Conservation (phyloP, 148 eudicot genomes). For the Nepenthes gracilis region DNA sequence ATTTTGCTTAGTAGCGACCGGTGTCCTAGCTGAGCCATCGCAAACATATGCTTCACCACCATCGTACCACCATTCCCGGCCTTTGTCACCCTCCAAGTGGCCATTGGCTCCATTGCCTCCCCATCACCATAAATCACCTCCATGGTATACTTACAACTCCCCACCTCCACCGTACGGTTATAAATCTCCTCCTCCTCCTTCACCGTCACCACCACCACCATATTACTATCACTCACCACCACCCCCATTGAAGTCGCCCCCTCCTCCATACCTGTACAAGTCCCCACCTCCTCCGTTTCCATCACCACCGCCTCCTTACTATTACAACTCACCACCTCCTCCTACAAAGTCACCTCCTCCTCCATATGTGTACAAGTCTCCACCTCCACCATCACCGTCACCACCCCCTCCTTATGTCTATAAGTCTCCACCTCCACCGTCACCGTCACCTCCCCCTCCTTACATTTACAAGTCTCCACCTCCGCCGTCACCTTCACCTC, state of each 20-base stretch:
- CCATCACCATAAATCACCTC: no score
- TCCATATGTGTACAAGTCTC: not conserved
- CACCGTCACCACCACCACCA: not conserved
- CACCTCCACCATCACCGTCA: not conserved
- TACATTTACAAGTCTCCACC: slow-evolving; percentile 1
- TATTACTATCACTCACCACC: not conserved
- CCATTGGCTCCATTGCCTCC: no score
- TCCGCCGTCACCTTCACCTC: no score
- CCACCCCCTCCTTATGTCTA: not conserved
- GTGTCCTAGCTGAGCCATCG: slow-evolving; percentile 6
- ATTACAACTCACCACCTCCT: slow-evolving; percentile 4
- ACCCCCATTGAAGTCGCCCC: not conserved
- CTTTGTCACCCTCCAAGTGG: no score
- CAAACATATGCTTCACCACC: slow-evolving; percentile 5
- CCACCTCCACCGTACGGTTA: no score
- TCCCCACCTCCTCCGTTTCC: slow-evolving; percentile 1
- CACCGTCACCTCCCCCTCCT: slow-evolving; percentile 3
- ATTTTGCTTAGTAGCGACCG: slow-evolving; percentile 7
- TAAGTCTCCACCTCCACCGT: not conserved
- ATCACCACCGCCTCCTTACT: slow-evolving; percentile 1
- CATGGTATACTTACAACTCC: no score
- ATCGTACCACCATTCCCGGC: not conserved
- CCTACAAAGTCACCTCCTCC: not conserved
- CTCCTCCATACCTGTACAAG: not conserved
- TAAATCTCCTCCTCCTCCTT: no score